These are phyloP conservation scores for Caryopteris hybrid DNA, from an alignment of 305 asterid species.

Conservation along the genomic window DNA sequence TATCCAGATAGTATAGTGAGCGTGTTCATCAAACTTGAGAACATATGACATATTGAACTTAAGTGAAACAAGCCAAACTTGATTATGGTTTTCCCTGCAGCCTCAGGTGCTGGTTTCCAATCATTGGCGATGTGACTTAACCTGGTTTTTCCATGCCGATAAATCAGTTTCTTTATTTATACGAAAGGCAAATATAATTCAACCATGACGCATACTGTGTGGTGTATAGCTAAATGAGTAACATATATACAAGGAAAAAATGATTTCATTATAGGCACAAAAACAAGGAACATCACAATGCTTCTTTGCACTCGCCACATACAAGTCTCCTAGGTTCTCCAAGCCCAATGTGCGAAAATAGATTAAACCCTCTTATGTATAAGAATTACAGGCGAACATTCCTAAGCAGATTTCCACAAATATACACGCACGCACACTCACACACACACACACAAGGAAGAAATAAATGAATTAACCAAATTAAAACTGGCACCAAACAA, in stretches of 20 bases:
- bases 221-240: too few species aligned
- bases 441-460: not conserved
- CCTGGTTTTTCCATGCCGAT: too few species aligned
- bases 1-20: too few species aligned
- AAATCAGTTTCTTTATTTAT: too few species aligned
- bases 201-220: too few species aligned
- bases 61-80: too few species aligned
- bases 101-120: too few species aligned
- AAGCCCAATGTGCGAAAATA: conserved; percentile 19
- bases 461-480: conserved; percentile 27
- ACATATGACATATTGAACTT: too few species aligned
- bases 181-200: too few species aligned
- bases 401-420: conserved; percentile 30
- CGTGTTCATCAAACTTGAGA: too few species aligned
- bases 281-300: conserved; percentile 14
- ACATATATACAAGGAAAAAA: not conserved
- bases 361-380: conserved; percentile 7
- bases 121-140: too few species aligned
- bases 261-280: conserved; percentile 25
- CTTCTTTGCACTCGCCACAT: conserved; percentile 24
- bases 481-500: conserved; percentile 12
- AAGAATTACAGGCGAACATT: conserved; percentile 27
- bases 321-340: not conserved
- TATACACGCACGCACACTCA: conserved; percentile 30
- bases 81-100: too few species aligned